phyloP scores from a whole-genome alignment of 108 stramenopile genomes.

The Cyclotella atomus region DNA sequence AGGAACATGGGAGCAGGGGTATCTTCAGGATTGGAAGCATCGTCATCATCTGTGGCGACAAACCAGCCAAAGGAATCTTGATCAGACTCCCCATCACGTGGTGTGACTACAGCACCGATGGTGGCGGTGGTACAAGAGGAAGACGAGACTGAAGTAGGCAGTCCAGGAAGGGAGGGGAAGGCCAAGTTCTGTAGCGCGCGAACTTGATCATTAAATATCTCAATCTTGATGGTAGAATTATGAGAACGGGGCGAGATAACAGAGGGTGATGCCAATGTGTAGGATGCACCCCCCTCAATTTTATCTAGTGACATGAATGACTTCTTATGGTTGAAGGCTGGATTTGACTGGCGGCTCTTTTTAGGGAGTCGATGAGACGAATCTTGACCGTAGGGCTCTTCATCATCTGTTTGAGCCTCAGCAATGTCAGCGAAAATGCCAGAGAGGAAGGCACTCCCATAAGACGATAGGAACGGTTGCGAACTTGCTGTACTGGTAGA shows the following conservation, averaged over 20 bases:
- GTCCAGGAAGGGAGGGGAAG: slow-evolving; percentile 38
- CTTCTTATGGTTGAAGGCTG: slow-evolving; percentile 21
- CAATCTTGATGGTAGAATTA: slow-evolving; percentile 28
- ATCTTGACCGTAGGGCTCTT: background rate
- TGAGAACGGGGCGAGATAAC: slow-evolving; percentile 37
- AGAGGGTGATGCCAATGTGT: background rate
- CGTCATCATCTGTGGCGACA: slow-evolving; percentile 40
- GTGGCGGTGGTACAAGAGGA: slow-evolving; percentile 35
- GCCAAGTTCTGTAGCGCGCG: slow-evolving; percentile 42
- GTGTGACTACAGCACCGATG: slow-evolving; percentile 3
- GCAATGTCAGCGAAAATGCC: slow-evolving; percentile 51
- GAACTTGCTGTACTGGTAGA: background rate
- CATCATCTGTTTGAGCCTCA: slow-evolving; percentile 1
- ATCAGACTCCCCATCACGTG: slow-evolving; percentile 12
- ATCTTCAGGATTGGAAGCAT: background rate
- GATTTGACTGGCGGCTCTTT: slow-evolving; percentile 24
- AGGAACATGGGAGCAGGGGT: slow-evolving; percentile 1
- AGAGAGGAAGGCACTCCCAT: slow-evolving; percentile 47
- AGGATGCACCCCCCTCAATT: slow-evolving; percentile 21
- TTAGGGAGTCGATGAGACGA: slow-evolving; percentile 25
- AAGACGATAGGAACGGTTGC: slow-evolving; percentile 41
- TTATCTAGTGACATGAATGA: slow-evolving; percentile 16
- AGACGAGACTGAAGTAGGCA: slow-evolving; percentile 27
- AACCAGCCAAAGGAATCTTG: slow-evolving; percentile 46
- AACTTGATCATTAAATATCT: slow-evolving; percentile 40